A percentile compares a stretch with the other conserved stretches of the same genome.
These are phyloP conservation scores for Metarhizium brunneum DNA, from an alignment of 2,329 filamentous ascomycete genomes.

Conservation along the genomic window DNA sequence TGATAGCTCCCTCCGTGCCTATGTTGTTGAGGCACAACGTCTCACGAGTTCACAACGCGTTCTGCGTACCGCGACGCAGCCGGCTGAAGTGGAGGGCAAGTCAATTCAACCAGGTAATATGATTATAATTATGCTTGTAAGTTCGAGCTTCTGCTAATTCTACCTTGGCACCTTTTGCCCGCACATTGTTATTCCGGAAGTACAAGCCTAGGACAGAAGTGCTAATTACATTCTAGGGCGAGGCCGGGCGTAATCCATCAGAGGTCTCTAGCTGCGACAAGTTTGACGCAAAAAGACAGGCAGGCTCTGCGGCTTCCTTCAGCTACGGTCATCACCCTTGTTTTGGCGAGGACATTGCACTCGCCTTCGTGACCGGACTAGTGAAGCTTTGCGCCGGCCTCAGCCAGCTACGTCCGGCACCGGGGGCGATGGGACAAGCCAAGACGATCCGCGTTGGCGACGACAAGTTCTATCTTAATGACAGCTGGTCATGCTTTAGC, in stretches of 20 bases:
- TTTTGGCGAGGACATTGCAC: conserved; percentile 29
- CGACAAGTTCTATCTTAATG: conserved; percentile 35
- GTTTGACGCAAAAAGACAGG: conserved; percentile 33
- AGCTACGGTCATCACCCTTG: conserved; percentile 39
- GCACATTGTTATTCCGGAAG: background rate
- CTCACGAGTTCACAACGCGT: conserved; percentile 30
- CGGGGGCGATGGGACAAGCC: conserved; percentile 34
- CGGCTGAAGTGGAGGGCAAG: conserved; percentile 27
- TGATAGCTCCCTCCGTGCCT: conserved; percentile 23
- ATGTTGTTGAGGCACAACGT: conserved; percentile 31
- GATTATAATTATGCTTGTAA: conserved; percentile 31
- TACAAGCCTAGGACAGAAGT: background rate
- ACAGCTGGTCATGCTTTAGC: conserved; percentile 36
- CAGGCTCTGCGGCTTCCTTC: conserved; percentile 30
- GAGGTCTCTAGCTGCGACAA: conserved; percentile 26
- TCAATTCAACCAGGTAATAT: conserved; percentile 28
- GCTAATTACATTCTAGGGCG: conserved; percentile 20
- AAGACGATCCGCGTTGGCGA: conserved; percentile 32
- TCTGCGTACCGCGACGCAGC: conserved; percentile 23
- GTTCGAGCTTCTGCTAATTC: conserved; percentile 6
- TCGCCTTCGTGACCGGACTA: conserved; percentile 30
- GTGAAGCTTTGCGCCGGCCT: conserved; percentile 33
- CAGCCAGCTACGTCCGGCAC: conserved; percentile 34
- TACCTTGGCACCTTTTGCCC: background rate
- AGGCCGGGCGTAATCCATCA: conserved; percentile 26